A percentile compares a stretch with the other conserved stretches of the same genome.
Conservation (phyloP, 2,329 filamentous ascomycete species). For the Zasmidium cellare region DNA sequence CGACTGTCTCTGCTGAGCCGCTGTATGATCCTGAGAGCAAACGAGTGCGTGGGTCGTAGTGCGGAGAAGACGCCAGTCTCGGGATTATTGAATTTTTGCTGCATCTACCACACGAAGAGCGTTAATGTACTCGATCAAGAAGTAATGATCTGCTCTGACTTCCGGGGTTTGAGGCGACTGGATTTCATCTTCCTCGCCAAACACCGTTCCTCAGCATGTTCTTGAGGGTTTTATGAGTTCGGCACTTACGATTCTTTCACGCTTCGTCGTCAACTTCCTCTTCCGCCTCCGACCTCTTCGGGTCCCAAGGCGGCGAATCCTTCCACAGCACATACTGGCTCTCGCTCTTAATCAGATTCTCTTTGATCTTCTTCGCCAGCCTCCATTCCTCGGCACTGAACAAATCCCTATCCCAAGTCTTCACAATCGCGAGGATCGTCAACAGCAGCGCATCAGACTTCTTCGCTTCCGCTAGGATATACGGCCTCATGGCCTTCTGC, state of each 20-base stretch:
- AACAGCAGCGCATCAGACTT: background rate
- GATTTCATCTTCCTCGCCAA: too few species aligned
- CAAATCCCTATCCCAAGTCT: constrained; percentile 2
- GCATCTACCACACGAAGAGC: too few species aligned
- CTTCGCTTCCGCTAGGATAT: background rate
- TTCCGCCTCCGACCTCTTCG: background rate
- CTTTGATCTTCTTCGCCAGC: constrained; percentile 6
- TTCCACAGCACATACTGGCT: background rate
- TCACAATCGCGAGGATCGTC: background rate
- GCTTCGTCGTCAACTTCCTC: too few species aligned
- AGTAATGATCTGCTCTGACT: too few species aligned
- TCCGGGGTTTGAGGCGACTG: too few species aligned
- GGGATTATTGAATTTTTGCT: too few species aligned
- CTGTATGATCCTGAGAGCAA: background rate
- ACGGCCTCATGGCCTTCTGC: background rate
- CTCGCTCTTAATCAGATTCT: background rate
- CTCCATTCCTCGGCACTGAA: constrained; percentile 2
- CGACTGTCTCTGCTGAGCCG: constrained; percentile 46
- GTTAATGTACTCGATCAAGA: too few species aligned
- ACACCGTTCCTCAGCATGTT: too few species aligned
- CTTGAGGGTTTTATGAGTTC: too few species aligned
- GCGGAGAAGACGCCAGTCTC: too few species aligned
- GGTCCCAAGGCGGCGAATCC: background rate
- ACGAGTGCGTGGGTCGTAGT: background rate
- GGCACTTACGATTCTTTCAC: too few species aligned